Evolutionary conservation across 108 stramenopile genomes (phyloP).

Genomic region (Nitzschia sp.): DNA sequence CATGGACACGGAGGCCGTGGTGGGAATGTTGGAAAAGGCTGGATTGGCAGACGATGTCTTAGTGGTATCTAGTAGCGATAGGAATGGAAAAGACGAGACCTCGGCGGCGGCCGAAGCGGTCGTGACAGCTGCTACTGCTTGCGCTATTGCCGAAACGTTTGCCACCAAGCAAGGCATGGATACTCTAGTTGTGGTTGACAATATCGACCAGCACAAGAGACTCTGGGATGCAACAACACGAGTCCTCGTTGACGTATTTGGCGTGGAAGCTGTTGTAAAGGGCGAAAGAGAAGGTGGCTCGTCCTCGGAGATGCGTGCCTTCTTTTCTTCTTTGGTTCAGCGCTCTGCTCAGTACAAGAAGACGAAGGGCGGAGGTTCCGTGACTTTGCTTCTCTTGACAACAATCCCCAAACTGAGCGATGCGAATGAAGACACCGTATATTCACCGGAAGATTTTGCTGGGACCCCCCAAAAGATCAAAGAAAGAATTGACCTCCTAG

Average conservation of each 20-base stretch:
- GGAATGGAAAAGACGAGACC: slow-evolving; percentile 20
- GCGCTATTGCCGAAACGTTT: slow-evolving; percentile 76
- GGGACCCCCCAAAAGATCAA: slow-evolving; percentile 60
- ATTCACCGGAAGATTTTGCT: slow-evolving; percentile 69
- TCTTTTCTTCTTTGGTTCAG: slow-evolving; percentile 84
- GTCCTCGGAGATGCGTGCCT: slow-evolving; percentile 88
- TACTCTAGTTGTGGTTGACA: slow-evolving; percentile 80
- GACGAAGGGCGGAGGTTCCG: slow-evolving; percentile 75
- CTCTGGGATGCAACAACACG: slow-evolving; percentile 87
- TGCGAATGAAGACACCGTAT: slow-evolving; percentile 44
- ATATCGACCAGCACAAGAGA: slow-evolving; percentile 76
- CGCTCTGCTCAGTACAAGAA: slow-evolving; percentile 82
- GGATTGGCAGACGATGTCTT: slow-evolving; percentile 57
- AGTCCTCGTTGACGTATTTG: slow-evolving; percentile 74
- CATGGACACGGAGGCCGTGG: slow-evolving; percentile 30
- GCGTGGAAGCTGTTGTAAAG: slow-evolving; percentile 80
- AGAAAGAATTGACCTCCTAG: slow-evolving; percentile 65
- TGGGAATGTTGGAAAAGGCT: slow-evolving; percentile 42
- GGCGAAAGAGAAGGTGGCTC: slow-evolving; percentile 79
- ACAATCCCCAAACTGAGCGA: slow-evolving; percentile 49
- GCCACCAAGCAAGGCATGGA: slow-evolving; percentile 70
- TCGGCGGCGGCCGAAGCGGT: slow-evolving; percentile 44
- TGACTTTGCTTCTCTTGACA: slow-evolving; percentile 73
- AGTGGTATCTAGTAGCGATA: slow-evolving; percentile 41
- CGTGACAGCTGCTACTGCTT: slow-evolving; percentile 72